Conservation (phyloP, 2,329 filamentous ascomycete genomes). For the Fusarium illudens region DNA sequence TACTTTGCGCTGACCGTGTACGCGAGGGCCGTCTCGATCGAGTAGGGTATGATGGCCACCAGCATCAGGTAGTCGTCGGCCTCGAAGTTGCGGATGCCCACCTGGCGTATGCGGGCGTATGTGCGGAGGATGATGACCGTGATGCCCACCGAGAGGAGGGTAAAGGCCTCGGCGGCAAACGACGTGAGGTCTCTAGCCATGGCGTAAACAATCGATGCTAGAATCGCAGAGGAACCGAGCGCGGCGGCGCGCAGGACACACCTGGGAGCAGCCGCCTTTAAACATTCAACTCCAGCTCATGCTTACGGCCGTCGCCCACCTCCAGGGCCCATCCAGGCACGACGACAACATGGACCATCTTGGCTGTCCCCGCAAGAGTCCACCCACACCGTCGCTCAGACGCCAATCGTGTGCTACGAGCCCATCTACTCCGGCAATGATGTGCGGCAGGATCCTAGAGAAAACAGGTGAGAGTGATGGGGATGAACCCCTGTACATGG, state of each 20-base stretch:
- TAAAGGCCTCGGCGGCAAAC: slow-evolving; percentile 43
- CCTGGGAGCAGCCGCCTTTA: not conserved
- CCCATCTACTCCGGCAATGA: not conserved
- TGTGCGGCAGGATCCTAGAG: not conserved
- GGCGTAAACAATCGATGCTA: not conserved
- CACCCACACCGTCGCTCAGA: not conserved
- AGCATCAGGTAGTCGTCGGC: slow-evolving; percentile 61
- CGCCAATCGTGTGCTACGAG: not conserved
- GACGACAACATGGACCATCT: not conserved
- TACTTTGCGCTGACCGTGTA: slow-evolving; percentile 51
- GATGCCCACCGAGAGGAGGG: slow-evolving; percentile 59
- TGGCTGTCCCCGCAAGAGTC: not conserved
- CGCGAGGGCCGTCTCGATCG: slow-evolving; percentile 41
- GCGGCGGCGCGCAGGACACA: not conserved
- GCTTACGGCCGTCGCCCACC: not conserved
- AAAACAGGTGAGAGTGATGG: not conserved
- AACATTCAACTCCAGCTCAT: not conserved
- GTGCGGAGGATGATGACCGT: slow-evolving; percentile 58
- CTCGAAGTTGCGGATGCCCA: slow-evolving; percentile 44
- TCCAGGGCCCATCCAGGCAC: slow-evolving; percentile 4
- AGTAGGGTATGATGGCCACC: slow-evolving; percentile 36
- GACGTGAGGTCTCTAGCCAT: slow-evolving; percentile 6
- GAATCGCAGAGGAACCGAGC: not conserved
- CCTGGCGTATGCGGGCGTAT: slow-evolving; percentile 55
- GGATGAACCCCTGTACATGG: not conserved